These are phyloP conservation scores for Kwoniella botswanensis DNA, from an alignment of 768 basidiomycete species.

Conservation along the genomic window DNA sequence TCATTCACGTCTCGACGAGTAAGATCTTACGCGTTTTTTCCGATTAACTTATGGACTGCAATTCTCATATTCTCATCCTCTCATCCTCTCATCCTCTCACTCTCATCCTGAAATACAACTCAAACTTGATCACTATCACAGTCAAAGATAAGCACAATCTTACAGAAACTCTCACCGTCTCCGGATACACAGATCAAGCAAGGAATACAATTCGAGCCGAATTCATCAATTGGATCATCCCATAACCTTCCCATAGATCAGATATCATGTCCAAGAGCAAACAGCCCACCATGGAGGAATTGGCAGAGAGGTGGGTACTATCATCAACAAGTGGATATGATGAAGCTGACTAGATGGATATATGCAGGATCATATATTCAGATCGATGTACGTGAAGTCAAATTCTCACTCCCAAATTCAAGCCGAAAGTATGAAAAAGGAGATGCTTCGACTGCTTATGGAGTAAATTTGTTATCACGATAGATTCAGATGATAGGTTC, in stretches of 20 bases:
- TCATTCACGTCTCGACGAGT: too few species aligned
- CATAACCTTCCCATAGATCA: background rate
- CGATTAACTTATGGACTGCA: too few species aligned
- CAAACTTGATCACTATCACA: too few species aligned
- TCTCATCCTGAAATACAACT: too few species aligned
- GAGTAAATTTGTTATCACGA: background rate
- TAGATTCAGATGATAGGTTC: constrained; percentile 81
- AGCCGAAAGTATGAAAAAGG: background rate
- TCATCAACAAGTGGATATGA: too few species aligned
- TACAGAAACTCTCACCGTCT: too few species aligned
- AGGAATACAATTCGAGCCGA: background rate
- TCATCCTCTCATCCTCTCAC: too few species aligned
- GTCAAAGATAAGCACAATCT: too few species aligned
- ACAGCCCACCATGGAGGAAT: constrained; percentile 52
- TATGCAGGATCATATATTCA: constrained; percentile 55
- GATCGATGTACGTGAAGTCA: constrained; percentile 50
- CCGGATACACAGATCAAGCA: too few species aligned
- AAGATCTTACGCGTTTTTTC: too few species aligned
- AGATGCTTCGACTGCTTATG: background rate
- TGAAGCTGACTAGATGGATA: too few species aligned
- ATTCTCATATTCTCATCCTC: too few species aligned
- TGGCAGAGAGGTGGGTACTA: constrained; percentile 51
- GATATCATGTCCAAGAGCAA: constrained; percentile 17
- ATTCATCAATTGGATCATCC: background rate
- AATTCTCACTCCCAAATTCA: background rate